Percentiles rank a stretch among this genome's conserved stretches.
Conservation (phyloP, 805 yeast species). For the Metschnikowia vanudenii region DNA sequence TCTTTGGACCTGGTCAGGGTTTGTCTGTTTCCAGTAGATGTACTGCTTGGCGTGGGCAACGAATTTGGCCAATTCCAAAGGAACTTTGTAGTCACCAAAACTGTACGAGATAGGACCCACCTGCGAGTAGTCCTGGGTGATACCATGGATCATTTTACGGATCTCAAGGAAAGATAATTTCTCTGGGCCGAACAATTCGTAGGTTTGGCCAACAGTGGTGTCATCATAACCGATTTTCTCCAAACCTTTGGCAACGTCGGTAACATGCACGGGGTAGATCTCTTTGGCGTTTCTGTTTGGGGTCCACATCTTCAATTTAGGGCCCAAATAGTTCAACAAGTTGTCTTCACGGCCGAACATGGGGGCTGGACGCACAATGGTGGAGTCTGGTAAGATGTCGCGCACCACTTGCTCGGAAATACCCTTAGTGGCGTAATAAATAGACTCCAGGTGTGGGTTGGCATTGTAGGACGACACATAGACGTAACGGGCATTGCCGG, state of each 20-base stretch:
- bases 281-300: conserved; percentile 63
- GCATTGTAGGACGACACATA: conserved; percentile 84
- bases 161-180: conserved; percentile 59
- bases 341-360: conserved; percentile 74
- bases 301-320: conserved; percentile 57
- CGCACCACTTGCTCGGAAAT: conserved; percentile 70
- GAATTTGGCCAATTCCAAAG: conserved; percentile 45
- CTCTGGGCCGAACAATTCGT: conserved; percentile 74
- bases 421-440: conserved; percentile 78
- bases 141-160: conserved; percentile 66
- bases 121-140: conserved; percentile 49
- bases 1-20: conserved; percentile 75
- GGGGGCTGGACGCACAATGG: conserved; percentile 83
- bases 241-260: conserved; percentile 75
- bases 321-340: conserved; percentile 61
- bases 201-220: conserved; percentile 71
- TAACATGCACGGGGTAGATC: conserved; percentile 69
- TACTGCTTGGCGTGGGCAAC: conserved; percentile 45
- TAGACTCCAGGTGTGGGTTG: conserved; percentile 60
- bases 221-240: conserved; percentile 81
- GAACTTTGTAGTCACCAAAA: conserved; percentile 43
- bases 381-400: conserved; percentile 67
- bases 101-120: conserved; percentile 45
- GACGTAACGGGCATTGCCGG: conserved; percentile 68
- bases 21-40: conserved; percentile 48